A percentile compares a stretch with the other conserved stretches of the same genome.
These are phyloP conservation scores for Prunus dulcis DNA, from an alignment of 306 rosid genomes.

Conservation along the genomic window DNA sequence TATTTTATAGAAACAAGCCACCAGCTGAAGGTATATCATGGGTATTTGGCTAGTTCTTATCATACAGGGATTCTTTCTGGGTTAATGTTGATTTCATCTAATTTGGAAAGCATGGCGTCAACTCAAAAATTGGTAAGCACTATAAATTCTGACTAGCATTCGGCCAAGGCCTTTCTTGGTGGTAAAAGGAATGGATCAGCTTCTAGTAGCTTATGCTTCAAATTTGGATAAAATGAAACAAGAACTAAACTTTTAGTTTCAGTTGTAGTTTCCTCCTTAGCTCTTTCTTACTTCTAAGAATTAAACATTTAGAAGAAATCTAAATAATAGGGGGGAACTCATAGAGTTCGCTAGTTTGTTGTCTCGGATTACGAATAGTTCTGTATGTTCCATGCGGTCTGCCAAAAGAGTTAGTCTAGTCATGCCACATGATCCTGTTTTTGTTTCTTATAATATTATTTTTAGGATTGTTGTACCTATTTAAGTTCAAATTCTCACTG, in stretches of 20 bases:
- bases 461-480: too few species aligned
- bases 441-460: neutral
- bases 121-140: constrained; percentile 57
- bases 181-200: neutral
- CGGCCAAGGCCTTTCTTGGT: neutral
- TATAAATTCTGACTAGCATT: constrained; percentile 6
- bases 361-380: neutral
- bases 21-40: constrained; percentile 69
- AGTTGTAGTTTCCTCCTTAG: neutral
- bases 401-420: neutral
- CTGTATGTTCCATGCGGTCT: neutral
- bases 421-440: neutral
- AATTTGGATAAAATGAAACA: neutral
- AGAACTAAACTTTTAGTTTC: neutral
- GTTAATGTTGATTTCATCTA: constrained; percentile 66
- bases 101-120: constrained; percentile 62
- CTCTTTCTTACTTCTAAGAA: neutral
- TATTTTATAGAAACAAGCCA: constrained; percentile 46
- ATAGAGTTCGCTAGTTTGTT: neutral
- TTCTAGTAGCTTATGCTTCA: neutral
- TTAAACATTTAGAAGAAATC: neutral
- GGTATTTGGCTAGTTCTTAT: constrained; percentile 85
- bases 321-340: neutral
- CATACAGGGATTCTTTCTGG: constrained; percentile 92
- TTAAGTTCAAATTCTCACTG: too few species aligned